These are phyloP conservation scores for Chlamydomonas asymmetrica DNA, from an alignment of 139 green algal genomes.

Conservation along the genomic window DNA sequence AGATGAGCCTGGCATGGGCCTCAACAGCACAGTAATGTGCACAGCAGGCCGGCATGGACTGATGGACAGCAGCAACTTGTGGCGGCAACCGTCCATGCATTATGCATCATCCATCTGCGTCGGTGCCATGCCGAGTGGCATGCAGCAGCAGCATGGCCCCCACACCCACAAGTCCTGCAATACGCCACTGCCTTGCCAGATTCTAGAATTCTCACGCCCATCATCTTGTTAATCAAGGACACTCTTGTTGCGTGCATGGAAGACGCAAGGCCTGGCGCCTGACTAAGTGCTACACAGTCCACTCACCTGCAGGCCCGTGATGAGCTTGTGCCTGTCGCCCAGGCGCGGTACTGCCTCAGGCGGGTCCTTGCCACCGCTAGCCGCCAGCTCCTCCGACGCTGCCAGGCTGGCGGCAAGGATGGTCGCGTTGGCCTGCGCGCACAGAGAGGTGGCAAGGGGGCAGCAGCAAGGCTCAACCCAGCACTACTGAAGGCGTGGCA, in stretches of 20 bases:
- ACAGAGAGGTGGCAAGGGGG: too few species aligned
- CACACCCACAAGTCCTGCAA: not conserved
- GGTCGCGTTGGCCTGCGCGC: not conserved
- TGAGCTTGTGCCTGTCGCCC: slow-evolving; percentile 39
- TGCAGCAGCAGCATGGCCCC: not conserved
- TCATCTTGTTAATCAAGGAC: too few species aligned
- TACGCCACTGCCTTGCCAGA: too few species aligned
- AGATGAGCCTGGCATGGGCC: too few species aligned
- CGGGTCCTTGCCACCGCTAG: slow-evolving; percentile 10
- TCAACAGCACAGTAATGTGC: too few species aligned
- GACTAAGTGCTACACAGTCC: not conserved
- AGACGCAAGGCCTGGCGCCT: not conserved
- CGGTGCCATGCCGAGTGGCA: not conserved
- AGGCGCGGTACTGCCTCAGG: slow-evolving; percentile 26
- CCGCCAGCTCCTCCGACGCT: slow-evolving; percentile 20
- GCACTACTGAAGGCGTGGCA: not conserved
- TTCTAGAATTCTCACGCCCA: too few species aligned
- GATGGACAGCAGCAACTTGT: too few species aligned
- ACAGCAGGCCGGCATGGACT: too few species aligned
- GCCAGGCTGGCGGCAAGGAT: slow-evolving; percentile 22
- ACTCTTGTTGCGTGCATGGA: too few species aligned
- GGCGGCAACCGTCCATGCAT: too few species aligned
- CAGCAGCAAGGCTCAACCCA: not conserved
- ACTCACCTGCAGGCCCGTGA: slow-evolving; percentile 46
- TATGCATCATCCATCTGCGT: too few species aligned